These are phyloP conservation scores for Paramarasmius palmivorus DNA, from an alignment of 1,284 basidiomycete genomes.

Conservation along the genomic window DNA sequence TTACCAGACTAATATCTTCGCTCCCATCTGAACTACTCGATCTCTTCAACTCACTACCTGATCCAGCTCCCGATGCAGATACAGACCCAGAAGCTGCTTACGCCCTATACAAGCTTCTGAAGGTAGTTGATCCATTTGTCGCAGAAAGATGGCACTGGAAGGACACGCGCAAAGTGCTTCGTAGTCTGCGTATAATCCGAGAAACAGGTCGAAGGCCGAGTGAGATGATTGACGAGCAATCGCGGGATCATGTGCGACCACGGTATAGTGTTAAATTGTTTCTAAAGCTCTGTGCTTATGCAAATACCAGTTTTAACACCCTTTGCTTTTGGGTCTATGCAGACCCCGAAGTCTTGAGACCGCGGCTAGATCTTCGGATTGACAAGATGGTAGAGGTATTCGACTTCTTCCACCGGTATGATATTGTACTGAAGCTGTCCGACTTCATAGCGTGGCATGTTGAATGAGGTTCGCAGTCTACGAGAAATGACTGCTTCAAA, in stretches of 20 bases:
- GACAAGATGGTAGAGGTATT: conserved; percentile 87
- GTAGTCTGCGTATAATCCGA: conserved; percentile 81
- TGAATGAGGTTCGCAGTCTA: conserved; percentile 77
- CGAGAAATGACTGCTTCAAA: conserved; percentile 32
- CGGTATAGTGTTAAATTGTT: conserved; percentile 38
- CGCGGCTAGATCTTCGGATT: conserved; percentile 78
- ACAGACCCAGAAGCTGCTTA: conserved; percentile 56
- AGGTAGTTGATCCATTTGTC: conserved; percentile 72
- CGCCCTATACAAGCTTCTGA: conserved; percentile 68
- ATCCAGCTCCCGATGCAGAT: conserved; percentile 45
- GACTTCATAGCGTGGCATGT: conserved; percentile 72
- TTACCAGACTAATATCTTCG: conserved; percentile 6
- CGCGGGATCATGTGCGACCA: conserved; percentile 42
- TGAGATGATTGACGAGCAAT: conserved; percentile 69
- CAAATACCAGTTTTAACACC: conserved; percentile 67
- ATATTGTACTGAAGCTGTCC: conserved; percentile 12
- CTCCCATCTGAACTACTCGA: conserved; percentile 13
- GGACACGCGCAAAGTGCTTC: conserved; percentile 88
- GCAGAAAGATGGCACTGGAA: conserved; percentile 94
- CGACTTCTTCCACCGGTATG: conserved; percentile 1
- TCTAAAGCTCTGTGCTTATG: neutral
- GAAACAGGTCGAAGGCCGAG: conserved; percentile 71
- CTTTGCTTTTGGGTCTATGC: conserved; percentile 94
- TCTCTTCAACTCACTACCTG: conserved; percentile 15
- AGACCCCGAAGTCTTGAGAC: conserved; percentile 61